phyloP scores from a whole-genome alignment of 2,329 filamentous ascomycete genomes.

The Pyrenochaeta sp. region DNA sequence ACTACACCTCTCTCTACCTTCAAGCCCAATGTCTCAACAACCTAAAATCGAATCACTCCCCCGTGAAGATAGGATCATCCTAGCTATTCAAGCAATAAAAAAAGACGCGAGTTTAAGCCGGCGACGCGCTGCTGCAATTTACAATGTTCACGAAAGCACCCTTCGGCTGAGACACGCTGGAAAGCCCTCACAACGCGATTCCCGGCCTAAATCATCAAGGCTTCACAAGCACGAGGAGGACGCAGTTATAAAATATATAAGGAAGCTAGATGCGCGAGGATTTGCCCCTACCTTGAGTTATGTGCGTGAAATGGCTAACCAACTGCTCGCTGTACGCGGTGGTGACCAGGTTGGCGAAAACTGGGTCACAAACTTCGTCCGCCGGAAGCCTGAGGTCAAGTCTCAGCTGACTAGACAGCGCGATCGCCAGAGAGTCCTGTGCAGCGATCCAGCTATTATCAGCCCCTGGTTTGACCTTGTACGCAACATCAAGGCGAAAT shows the following conservation, averaged over 20 bases:
- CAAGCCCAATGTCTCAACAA: constrained; percentile 14
- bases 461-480: constrained; percentile 20
- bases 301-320: constrained; percentile 15
- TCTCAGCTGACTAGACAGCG: constrained; percentile 5
- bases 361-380: constrained; percentile 13
- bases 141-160: constrained; percentile 2
- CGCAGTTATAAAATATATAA: constrained; percentile 13
- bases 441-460: constrained; percentile 13
- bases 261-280: constrained; percentile 14
- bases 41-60: constrained; percentile 11
- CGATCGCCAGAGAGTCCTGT: constrained; percentile 15
- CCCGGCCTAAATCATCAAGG: neutral
- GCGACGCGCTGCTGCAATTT: too few relatives aligned
- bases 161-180: constrained; percentile 6
- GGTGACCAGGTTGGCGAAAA: constrained; percentile 11
- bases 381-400: constrained; percentile 11
- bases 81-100: constrained; percentile 13
- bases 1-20: constrained; percentile 5
- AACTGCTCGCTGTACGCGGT: constrained; percentile 15
- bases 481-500: constrained; percentile 12
- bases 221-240: constrained; percentile 13
- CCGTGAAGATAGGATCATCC: constrained; percentile 12
- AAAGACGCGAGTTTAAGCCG: constrained; percentile 4
- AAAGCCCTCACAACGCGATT: constrained; percentile 11
- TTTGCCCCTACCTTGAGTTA: constrained; percentile 11